Evolutionary conservation across 768 basidiomycete species (phyloP), one percentile per base, ranked within the genome.

Genomic region (Termitomyces sp.): DNA sequence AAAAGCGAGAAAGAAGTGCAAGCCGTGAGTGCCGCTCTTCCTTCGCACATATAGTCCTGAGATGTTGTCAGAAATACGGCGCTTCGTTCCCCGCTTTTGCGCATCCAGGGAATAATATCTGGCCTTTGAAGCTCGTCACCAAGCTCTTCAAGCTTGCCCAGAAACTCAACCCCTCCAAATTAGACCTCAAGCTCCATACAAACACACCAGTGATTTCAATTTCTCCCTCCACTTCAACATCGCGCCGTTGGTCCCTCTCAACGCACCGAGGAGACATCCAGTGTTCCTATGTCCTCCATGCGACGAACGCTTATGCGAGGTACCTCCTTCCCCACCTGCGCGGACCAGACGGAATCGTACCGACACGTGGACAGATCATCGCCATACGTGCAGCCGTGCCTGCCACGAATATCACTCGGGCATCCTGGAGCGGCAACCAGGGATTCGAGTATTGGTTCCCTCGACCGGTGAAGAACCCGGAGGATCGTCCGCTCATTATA

Each of bases 371-470:
- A 0, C 92, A 94, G 65, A 75, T 87, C 47, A 71, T 76, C 60
- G 77, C 80, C 3, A 59, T 75, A 22, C 78, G 78, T n/a, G 72
- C 69, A 8, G 58, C 64, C 5, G 79, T 77, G 0, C 61, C 75
- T 1, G 55, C 71, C 2, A 65, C 74, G 8, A 65, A 76, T 18
- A 68, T 86, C 33, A 76, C 74, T 15, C 76, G 70, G 58, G 61
- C 68, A 41, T 72, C 80, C 4, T 86, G 82, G 83, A 71, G 61
- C 60, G 81, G 71, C 53, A 75, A 74, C 67, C 74, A 81, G 59
- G 82, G 81, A 0, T 79, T 74, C 63, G 87, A 90, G 63, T 94
- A 94, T 67, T 92, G 89, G 88, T 92, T 94, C 66, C 86, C 89
- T 18, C 78, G 91, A 16, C 83, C 84, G 0, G 56, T 77, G 33